phyloP scores from a whole-genome alignment of 306 rosid genomes.

The Casuarina equisetifolia region DNA sequence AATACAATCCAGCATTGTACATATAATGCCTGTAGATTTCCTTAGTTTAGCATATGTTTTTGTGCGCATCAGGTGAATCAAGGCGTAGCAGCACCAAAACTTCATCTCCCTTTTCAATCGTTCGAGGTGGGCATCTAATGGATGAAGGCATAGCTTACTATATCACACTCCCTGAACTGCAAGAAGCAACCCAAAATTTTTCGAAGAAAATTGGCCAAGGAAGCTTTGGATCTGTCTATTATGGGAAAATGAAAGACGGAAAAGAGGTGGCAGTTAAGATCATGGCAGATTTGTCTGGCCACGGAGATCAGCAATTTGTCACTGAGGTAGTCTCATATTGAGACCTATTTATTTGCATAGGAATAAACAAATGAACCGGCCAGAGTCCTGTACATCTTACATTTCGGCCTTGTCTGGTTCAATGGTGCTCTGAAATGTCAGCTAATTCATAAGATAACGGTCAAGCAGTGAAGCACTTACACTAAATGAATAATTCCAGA shows the following conservation, averaged over 20 bases:
- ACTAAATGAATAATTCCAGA: neutral
- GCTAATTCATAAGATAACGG: neutral
- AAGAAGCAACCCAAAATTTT: constrained; percentile 73
- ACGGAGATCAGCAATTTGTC: constrained; percentile 80
- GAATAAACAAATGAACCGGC: neutral
- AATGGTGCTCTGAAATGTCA: neutral
- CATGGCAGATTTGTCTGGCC: constrained; percentile 77
- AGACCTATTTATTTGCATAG: neutral
- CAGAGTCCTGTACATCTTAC: neutral
- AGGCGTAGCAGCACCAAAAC: constrained; percentile 57
- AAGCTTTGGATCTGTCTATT: constrained; percentile 93
- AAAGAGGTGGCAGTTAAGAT: constrained; percentile 97
- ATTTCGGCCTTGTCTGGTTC: neutral
- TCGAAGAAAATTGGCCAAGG: constrained; percentile 84
- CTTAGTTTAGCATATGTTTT: constrained; percentile 23
- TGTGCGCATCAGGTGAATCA: constrained; percentile 55
- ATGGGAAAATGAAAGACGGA: constrained; percentile 94
- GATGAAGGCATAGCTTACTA: constrained; percentile 88
- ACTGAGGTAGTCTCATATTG: constrained; percentile 62
- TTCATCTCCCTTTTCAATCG: constrained; percentile 56
- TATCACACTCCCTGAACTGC: constrained; percentile 66
- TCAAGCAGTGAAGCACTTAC: neutral
- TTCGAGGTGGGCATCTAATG: constrained; percentile 53
- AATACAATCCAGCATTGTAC: constrained; percentile 14
- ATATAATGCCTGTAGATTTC: constrained; percentile 12